A percentile compares a stretch with the other conserved stretches of the same genome.
phyloP scores from a whole-genome alignment of 2,329 filamentous ascomycete genomes.

The Coccinonectria pachysandricola region DNA sequence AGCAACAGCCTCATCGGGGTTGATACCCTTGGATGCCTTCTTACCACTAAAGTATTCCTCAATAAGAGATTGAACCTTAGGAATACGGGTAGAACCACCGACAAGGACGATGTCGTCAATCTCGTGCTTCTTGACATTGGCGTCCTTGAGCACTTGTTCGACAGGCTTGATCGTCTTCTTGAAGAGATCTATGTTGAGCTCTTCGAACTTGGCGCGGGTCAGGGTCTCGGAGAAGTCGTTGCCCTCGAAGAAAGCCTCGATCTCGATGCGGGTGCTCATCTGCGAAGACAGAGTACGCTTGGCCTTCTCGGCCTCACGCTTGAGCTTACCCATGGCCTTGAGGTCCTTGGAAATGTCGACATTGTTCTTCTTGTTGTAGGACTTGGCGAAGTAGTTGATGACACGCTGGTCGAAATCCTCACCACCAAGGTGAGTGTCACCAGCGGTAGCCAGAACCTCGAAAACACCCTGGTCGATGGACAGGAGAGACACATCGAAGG shows the following conservation, averaged over 20 bases:
- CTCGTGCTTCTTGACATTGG: constrained; percentile 92
- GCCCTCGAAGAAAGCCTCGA: constrained; percentile 93
- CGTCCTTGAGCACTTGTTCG: constrained; percentile 96
- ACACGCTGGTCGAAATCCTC: constrained; percentile 98
- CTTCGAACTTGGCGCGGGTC: constrained; percentile 97
- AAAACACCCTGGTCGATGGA: constrained; percentile 89
- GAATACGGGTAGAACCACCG: constrained; percentile 97
- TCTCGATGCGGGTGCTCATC: constrained; percentile 89
- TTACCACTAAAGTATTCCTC: constrained; percentile 94
- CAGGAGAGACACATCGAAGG: constrained; percentile 87
- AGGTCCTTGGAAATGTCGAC: constrained; percentile 89
- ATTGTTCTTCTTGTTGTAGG: constrained; percentile 95
- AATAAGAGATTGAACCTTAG: constrained; percentile 89
- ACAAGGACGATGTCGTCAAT: constrained; percentile 96
- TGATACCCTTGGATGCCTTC: constrained; percentile 98
- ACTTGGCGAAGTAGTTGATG: constrained; percentile 93
- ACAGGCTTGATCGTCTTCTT: constrained; percentile 99
- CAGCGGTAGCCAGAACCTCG: constrained; percentile 86
- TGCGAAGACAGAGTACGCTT: constrained; percentile 95
- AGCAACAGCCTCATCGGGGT: constrained; percentile 97
- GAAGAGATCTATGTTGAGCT: constrained; percentile 98
- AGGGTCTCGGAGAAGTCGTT: constrained; percentile 98
- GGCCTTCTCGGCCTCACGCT: constrained; percentile 98
- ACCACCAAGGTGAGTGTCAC: constrained; percentile 96
- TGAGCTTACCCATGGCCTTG: constrained; percentile 98